Base-by-base conservation (phyloP, 1,284 basidiomycete genomes). In the Mycosarcoma mackinlayi region DNA sequence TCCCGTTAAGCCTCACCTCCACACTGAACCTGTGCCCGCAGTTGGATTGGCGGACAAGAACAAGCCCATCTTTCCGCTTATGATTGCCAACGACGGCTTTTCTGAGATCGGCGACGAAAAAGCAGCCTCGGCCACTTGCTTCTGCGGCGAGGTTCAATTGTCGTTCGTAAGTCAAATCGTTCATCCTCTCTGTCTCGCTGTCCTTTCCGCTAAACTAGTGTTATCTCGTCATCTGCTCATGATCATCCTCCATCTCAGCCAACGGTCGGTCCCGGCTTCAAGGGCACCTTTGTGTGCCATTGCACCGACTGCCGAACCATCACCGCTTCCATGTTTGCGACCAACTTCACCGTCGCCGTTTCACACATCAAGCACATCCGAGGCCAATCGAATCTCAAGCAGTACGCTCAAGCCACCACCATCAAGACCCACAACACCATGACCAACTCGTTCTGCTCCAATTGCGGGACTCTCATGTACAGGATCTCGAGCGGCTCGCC, bases 301-400 rank as follows among this genome's bases (percentile, higher is more conserved):
- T 84, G 83, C 61, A 49, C 67, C 42, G 83, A 84, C 53, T 83
- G 83, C 48, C 77, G 79, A 19, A 84, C 83, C 47, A 57, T 83
- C 38, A 76, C 82, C 5, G 77, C 82, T 14, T 79, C 81, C 4
- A 82, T 82, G 76, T 82, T 83, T 61, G 78, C 81, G 1, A 74
- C 80, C 47, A 83, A 83, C 67, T 78, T 84, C 46, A 79, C 71
- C 41, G 71, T 80, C 39, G 60, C 51, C 16, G 52, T 77, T 45
- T 25, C 49, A 6, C 66, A 79, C 59, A 63, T 82, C 19, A 50
- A 66, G 30, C 72, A 77, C 66, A 18, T 76, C 28, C 73, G 82
- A 8, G 83, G 83, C 10, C 48, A 79, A 57, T 73, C 73, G 27
- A 67, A 73, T 30, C 65, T 84, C 37, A 76, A 66, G 35, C 37